These are phyloP conservation scores for Fusarium sp. DNA, from an alignment of 2,329 filamentous ascomycete genomes.

Conservation along the genomic window DNA sequence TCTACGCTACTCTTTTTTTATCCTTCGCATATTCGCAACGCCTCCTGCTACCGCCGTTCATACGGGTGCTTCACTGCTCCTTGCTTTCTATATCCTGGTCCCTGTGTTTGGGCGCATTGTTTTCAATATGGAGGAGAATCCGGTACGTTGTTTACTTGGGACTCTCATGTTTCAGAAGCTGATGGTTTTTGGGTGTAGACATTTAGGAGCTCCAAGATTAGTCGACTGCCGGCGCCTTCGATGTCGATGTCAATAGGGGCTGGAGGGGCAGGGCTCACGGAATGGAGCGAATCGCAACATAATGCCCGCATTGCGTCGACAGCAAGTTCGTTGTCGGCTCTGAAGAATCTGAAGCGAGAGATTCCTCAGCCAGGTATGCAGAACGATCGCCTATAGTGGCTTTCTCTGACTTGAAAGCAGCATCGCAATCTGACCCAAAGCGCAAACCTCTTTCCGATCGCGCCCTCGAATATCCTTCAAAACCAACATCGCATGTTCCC, in stretches of 20 bases:
- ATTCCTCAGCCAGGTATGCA: conserved; percentile 53
- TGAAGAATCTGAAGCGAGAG: conserved; percentile 60
- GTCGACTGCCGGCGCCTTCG: conserved; percentile 44
- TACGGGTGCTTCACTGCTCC: conserved; percentile 48
- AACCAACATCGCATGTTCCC: conserved; percentile 47
- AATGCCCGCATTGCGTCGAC: conserved; percentile 60
- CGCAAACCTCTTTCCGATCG: conserved; percentile 65
- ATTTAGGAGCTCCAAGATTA: conserved; percentile 44
- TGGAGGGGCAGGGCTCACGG: conserved; percentile 54
- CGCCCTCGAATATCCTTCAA: conserved; percentile 59
- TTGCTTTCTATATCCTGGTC: conserved; percentile 45
- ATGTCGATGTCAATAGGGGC: conserved; percentile 35
- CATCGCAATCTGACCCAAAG: conserved; percentile 64
- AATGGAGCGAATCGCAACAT: conserved; percentile 67
- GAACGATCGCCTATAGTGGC: background rate
- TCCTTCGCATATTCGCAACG: conserved; percentile 30
- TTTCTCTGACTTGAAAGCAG: conserved; percentile 47
- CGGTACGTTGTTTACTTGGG: conserved; percentile 34
- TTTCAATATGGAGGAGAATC: conserved; percentile 47
- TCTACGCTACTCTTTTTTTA: background rate
- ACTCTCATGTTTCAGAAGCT: background rate
- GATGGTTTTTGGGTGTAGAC: conserved; percentile 29
- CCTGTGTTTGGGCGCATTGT: conserved; percentile 31
- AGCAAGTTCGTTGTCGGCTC: conserved; percentile 50
- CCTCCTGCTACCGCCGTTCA: conserved; percentile 35